phyloP scores from a whole-genome alignment of 129 eudicot species.

The Cynara cardunculus region DNA sequence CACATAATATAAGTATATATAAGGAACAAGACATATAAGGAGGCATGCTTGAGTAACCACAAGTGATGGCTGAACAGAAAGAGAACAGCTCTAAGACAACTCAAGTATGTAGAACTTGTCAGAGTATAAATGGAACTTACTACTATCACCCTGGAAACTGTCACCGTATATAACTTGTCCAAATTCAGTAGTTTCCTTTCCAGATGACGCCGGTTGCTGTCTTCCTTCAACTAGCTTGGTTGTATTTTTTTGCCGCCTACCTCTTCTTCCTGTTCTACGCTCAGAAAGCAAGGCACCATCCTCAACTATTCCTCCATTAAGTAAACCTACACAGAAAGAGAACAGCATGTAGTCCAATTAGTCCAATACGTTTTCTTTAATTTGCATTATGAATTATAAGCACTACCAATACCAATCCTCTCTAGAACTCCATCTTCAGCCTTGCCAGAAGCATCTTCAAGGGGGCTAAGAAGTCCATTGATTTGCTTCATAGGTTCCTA shows the following conservation, averaged over 20 bases:
- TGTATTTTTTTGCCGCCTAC: constrained; percentile 54
- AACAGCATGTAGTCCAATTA: constrained; percentile 8
- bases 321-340: constrained; percentile 35
- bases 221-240: constrained; percentile 48
- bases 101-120: neutral
- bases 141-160: constrained; percentile 38
- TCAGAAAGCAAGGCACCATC: constrained; percentile 45
- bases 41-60: neutral
- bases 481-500: constrained; percentile 43
- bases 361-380: neutral
- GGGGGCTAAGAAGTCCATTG: constrained; percentile 33
- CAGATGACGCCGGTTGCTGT: constrained; percentile 38
- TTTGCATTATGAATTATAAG: neutral
- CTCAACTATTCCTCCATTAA: constrained; percentile 34
- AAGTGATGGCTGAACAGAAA: neutral
- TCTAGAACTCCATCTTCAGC: constrained; percentile 28
- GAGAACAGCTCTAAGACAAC: neutral
- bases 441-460: constrained; percentile 34
- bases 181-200: constrained; percentile 46
- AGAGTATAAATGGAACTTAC: constrained; percentile 14
- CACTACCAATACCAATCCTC: constrained; percentile 31
- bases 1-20: neutral
- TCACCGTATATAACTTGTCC: constrained; percentile 34
- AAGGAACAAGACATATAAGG: neutral
- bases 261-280: constrained; percentile 59